Evolutionary conservation across 306 rosid species (phyloP), one percentile per base, ranked within the genome.

Genomic region (Vigna trinervia): DNA sequence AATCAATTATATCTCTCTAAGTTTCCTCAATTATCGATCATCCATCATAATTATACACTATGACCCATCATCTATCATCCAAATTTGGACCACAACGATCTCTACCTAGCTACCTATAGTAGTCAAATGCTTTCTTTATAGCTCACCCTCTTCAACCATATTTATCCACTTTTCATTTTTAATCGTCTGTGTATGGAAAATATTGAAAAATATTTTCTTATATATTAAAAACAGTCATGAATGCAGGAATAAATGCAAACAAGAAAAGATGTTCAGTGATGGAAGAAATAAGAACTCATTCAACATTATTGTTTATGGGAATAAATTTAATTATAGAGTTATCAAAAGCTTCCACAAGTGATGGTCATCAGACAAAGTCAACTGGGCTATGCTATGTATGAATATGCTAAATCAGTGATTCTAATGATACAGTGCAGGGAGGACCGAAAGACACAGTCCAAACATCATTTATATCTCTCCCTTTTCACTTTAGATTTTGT

Each of bases 301-400:
- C 67, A 74, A 38, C 77, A 8, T 53, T 47, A 63, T 67, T 63
- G 19, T 74, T 69, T 69, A 59, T 34, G 2, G 7, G 7, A 46
- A 38, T 70, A 69, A 79, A 61, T 52, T 69, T 51, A 74, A 68
- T 47, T 52, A 65, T 60, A 60, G 86, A 54, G 70, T 32, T 23
- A 64, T 81, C 34, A 58, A 74, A 84, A 74, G 69, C 65, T 76
- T 28, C 7, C 73, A 45, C 4, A 39, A 68, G 45, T 4, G 39
- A 60, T 69, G 54, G 67, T 69, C 73, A 67, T 57, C 52, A 71
- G 64, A 60, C 46, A 70, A 89, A 87, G 87, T 87, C 87, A 82
- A 84, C 83, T 53, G 45, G 67, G 68, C 79, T 82, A 75, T 84
- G 68, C 79, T 82, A 75, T 84, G 78, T 79, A 79, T 77, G 82